Conservation (phyloP, 371 early-diverging fungal species). For the Chytridium lagenaria region DNA sequence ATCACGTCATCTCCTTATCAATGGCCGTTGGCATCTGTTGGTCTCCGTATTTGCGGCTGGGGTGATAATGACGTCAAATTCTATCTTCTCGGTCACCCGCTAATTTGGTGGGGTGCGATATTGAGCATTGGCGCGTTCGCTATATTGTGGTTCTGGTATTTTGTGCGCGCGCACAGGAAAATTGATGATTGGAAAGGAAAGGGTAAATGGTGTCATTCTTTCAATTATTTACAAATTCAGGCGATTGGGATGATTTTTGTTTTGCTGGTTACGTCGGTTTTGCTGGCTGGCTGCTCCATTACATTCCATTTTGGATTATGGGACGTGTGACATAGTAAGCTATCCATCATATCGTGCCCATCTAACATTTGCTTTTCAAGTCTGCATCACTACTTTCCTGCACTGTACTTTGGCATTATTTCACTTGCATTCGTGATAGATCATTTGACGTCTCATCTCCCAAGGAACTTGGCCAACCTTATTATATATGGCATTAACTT, state of each 20-base stretch:
- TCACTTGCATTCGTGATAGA: conserved; percentile 76
- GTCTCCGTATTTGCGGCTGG: conserved; percentile 98
- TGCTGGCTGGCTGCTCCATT: conserved; percentile 96
- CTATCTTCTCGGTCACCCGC: conserved; percentile 95
- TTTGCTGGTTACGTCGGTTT: conserved; percentile 71
- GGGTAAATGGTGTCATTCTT: conserved; percentile 25
- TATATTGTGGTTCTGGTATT: conserved; percentile 56
- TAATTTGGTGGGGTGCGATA: conserved; percentile 92
- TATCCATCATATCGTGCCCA: background rate
- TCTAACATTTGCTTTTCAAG: conserved; percentile 37
- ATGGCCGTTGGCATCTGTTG: conserved; percentile 93
- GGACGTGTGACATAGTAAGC: conserved; percentile 90
- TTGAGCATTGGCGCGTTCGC: conserved; percentile 64
- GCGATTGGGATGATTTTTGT: conserved; percentile 71
- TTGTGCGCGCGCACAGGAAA: conserved; percentile 72
- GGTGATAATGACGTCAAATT: conserved; percentile 87
- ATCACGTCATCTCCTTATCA: conserved; percentile 88
- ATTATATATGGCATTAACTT: conserved; percentile 46
- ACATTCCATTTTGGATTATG: conserved; percentile 97
- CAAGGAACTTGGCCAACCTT: conserved; percentile 27
- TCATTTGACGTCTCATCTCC: conserved; percentile 51
- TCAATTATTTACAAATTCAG: background rate
- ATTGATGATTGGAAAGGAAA: conserved; percentile 62
- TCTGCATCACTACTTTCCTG: conserved; percentile 98
- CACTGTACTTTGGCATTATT: conserved; percentile 92